Base-by-base conservation (phyloP, 1,139 yeast species). In the Yamadazyma buinensis region DNA sequence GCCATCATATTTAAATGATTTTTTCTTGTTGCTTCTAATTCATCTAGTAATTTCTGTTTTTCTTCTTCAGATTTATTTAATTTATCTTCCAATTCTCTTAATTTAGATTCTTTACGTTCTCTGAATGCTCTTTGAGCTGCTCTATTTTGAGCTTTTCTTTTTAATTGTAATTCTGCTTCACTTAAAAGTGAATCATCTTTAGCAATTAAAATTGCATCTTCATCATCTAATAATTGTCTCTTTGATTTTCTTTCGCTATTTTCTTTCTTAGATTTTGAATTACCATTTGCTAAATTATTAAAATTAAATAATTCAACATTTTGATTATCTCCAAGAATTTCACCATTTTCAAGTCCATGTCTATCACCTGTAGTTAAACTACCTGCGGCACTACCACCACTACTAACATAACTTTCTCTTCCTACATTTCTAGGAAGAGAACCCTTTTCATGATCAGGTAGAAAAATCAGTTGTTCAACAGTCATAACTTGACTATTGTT, bases 91-190 rank as follows among this genome's bases (percentile, higher is more conserved):
- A 86, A 65, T 43, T 81, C 88, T 49, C 80, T 81, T 40, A 86
- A 61, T 46, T 76, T 77, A 36, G 78, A 75, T 54, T 85, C 95
- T 54, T 85, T 84, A 33, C 95, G 75, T 55, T 85, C 94, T 43
- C 96, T 68, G 59, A 86, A 86, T 1, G 95, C 95, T 45, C 92
- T 67, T 59, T 86, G 96, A 0, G 95, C 95, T 5, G 92, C 94
- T 49, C 96, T 66, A 54, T 87, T 87, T 54, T 84, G 95, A 0
- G 90, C 90, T 54, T 81, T 85, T 34, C 84, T 72, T 53, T 77
- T 78, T 44, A 67, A 51, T 31, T 66, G 70, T 20, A 75, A 48
- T 42, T 76, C 80, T 18, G 70, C 73, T 33, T 75, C 80, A 5
- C 64, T 57, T 25, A 69, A 53, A 35, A 64, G 66, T 1, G 65